Percentiles rank a stretch among this genome's conserved stretches.
These are phyloP conservation scores for Fusarium sp. DNA, from an alignment of 2,329 filamentous ascomycete species.

Conservation along the genomic window DNA sequence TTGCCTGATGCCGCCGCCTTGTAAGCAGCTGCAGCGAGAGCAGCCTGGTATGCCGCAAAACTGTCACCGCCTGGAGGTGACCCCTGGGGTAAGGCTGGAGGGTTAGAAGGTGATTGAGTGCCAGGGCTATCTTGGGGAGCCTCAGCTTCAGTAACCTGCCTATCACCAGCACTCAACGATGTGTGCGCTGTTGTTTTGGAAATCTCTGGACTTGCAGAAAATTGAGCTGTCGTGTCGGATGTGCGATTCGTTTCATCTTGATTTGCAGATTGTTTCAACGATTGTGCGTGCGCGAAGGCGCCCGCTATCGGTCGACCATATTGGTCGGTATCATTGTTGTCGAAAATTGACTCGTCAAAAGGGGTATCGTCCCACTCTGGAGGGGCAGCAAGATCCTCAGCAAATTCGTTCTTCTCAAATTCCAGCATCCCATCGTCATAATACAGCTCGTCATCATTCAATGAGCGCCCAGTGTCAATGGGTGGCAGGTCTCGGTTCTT, in stretches of 20 bases:
- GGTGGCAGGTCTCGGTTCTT: constrained; percentile 41
- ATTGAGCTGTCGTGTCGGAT: constrained; percentile 62
- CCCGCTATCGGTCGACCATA: constrained; percentile 73
- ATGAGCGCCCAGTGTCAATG: constrained; percentile 17
- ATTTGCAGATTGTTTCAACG: constrained; percentile 57
- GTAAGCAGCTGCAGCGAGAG: constrained; percentile 85
- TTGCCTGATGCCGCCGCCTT: constrained; percentile 82
- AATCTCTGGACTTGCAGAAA: constrained; percentile 61
- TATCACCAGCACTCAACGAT: constrained; percentile 58
- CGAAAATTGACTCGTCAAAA: constrained; percentile 83
- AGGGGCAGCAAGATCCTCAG: constrained; percentile 59
- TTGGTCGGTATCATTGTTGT: constrained; percentile 75
- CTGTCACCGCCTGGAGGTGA: constrained; percentile 36
- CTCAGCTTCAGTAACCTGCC: constrained; percentile 29
- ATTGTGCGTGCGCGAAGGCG: constrained; percentile 69
- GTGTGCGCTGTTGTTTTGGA: constrained; percentile 68
- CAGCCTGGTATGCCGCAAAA: constrained; percentile 82
- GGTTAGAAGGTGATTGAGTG: constrained; percentile 22
- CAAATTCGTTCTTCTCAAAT: constrained; percentile 62
- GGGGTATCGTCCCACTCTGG: constrained; percentile 66
- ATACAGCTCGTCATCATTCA: constrained; percentile 74
- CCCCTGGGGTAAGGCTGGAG: constrained; percentile 18
- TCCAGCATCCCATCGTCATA: constrained; percentile 75
- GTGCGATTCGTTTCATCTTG: constrained; percentile 57
- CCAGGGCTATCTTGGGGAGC: constrained; percentile 18